phyloP scores from a whole-genome alignment of 441 rosid species.

The Rhodomyrtus psidioides region DNA sequence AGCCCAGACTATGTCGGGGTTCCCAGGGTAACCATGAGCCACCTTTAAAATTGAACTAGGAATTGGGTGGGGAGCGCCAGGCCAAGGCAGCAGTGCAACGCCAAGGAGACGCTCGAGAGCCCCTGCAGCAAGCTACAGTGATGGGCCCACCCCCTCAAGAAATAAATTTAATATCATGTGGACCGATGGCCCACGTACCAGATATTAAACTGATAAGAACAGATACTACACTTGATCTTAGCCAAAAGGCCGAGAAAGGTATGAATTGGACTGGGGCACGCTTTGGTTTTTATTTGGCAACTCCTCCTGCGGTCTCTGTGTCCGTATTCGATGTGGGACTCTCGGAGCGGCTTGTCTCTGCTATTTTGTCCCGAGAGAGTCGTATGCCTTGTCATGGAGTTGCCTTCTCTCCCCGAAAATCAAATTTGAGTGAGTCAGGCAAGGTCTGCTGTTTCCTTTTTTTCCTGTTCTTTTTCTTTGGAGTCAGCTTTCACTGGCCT shows the following conservation, averaged over 20 bases:
- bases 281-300: accelerated
- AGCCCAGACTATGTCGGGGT: too few species aligned
- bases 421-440: too few species aligned
- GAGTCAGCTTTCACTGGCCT: too few species aligned
- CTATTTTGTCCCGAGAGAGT: too few species aligned
- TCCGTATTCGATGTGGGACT: accelerated
- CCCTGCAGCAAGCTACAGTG: conserved; percentile 19
- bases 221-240: conserved; percentile 11
- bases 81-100: not conserved
- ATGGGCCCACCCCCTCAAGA: not conserved
- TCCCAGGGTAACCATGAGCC: too few species aligned
- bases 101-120: not conserved
- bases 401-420: not conserved
- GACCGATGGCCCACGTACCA: conserved; percentile 2
- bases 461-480: not conserved
- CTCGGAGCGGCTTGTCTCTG: too few species aligned
- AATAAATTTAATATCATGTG: not conserved
- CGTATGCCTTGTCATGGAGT: too few species aligned
- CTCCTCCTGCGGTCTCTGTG: accelerated
- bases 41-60: accelerated
- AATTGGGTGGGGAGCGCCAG: not conserved
- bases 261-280: accelerated
- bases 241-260: conserved; percentile 13
- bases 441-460: not conserved
- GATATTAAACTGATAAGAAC: conserved; percentile 9